Conservation (phyloP, 371 early-diverging fungal genomes). For the Syncephalastrum racemosum region DNA sequence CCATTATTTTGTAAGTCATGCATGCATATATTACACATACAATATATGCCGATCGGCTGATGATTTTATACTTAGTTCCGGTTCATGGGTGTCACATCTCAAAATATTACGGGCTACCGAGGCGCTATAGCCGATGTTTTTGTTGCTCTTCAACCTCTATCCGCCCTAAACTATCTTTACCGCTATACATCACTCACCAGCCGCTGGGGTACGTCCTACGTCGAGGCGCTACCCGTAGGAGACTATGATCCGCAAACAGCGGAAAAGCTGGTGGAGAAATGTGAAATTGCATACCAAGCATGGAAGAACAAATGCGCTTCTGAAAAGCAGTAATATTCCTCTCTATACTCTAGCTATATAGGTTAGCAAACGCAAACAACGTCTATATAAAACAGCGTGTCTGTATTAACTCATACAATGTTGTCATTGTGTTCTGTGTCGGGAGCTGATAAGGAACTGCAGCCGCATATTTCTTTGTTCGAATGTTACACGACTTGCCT, state of each 20-base stretch:
- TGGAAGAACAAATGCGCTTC: constrained; percentile 19
- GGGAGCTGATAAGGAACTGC: too few species aligned
- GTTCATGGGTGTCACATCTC: constrained; percentile 49
- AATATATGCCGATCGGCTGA: not conserved
- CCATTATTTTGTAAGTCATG: constrained; percentile 46
- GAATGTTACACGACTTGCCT: too few species aligned
- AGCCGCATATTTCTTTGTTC: too few species aligned
- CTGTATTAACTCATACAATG: too few species aligned
- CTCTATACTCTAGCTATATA: too few species aligned
- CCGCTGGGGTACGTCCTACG: constrained; percentile 46
- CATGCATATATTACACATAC: not conserved
- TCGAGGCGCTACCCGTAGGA: constrained; percentile 24
- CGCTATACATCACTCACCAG: constrained; percentile 47
- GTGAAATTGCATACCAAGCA: constrained; percentile 36
- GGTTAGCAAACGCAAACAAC: too few species aligned
- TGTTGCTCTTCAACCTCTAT: constrained; percentile 45
- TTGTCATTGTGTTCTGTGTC: too few species aligned
- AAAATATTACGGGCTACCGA: constrained; percentile 59
- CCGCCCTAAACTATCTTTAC: constrained; percentile 38
- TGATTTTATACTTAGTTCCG: constrained; percentile 28
- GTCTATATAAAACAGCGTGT: too few species aligned
- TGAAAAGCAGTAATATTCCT: too few species aligned
- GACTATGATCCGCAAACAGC: constrained; percentile 28
- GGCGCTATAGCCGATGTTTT: constrained; percentile 55
- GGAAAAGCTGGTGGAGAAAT: constrained; percentile 30